A percentile compares a stretch with the other conserved stretches of the same genome.
Conservation (phyloP, 2,329 filamentous ascomycete genomes). For the Cladobotryum mycophilum region DNA sequence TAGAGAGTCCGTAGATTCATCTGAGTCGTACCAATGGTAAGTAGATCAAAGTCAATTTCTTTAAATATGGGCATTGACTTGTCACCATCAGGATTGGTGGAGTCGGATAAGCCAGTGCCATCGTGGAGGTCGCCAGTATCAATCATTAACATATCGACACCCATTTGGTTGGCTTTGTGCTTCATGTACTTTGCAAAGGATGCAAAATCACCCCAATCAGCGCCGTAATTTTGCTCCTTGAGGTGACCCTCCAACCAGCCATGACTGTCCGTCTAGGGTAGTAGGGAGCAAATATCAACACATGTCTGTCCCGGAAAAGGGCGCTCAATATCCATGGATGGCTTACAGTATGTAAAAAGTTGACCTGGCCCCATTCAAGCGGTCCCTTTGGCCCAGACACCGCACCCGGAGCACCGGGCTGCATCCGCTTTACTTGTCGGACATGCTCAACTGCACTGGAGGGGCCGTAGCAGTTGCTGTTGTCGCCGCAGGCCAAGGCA, state of each 20-base stretch:
- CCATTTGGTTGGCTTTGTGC: slow-evolving; percentile 47
- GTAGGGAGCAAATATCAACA: neutral
- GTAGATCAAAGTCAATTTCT: slow-evolving; percentile 36
- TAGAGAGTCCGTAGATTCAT: too few relatives aligned
- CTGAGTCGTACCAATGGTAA: slow-evolving; percentile 36
- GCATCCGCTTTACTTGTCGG: slow-evolving; percentile 43
- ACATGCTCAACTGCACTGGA: slow-evolving; percentile 37
- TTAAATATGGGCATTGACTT: slow-evolving; percentile 42
- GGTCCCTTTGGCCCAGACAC: slow-evolving; percentile 36
- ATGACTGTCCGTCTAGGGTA: slow-evolving; percentile 47
- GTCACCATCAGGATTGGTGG: slow-evolving; percentile 50
- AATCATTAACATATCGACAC: slow-evolving; percentile 53
- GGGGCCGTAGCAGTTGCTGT: slow-evolving; percentile 33
- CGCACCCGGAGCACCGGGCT: slow-evolving; percentile 38
- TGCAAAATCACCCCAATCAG: slow-evolving; percentile 61
- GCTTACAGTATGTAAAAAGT: slow-evolving; percentile 50
- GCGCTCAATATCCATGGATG: too few relatives aligned
- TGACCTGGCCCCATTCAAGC: slow-evolving; percentile 58
- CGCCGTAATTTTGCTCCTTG: slow-evolving; percentile 57
- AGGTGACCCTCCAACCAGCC: slow-evolving; percentile 56
- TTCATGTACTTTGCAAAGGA: slow-evolving; percentile 56
- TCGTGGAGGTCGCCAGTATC: slow-evolving; percentile 63
- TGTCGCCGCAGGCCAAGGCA: slow-evolving; percentile 29
- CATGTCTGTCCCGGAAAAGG: neutral
- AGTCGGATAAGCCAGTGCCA: slow-evolving; percentile 56